phyloP scores from a whole-genome alignment of 2,329 filamentous ascomycete genomes.

The Sporothrix variecibatus region DNA sequence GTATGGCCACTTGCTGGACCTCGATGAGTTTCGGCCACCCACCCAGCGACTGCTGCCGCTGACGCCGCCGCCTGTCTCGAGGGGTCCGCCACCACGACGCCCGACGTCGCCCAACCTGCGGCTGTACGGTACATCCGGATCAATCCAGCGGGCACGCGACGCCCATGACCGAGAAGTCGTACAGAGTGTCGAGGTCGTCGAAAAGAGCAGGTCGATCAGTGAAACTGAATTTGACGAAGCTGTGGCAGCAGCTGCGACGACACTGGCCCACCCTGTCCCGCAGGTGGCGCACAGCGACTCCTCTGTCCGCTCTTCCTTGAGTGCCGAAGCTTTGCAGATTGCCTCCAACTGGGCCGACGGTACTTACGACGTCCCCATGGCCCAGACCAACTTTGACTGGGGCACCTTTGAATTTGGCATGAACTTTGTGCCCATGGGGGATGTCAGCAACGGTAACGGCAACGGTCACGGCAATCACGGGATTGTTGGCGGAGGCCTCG shows the following conservation, averaged over 20 bases:
- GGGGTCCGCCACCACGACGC: neutral
- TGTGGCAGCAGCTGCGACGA: neutral
- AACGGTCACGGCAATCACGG: neutral
- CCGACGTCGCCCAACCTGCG: neutral
- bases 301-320: neutral
- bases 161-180: conserved; percentile 8
- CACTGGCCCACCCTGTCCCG: neutral
- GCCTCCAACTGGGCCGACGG: conserved; percentile 20
- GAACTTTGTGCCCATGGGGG: neutral
- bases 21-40: neutral
- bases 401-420: conserved; percentile 13
- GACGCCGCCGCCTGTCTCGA: neutral
- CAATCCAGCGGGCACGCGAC: conserved; percentile 1
- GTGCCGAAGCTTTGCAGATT: neutral
- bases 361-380: conserved; percentile 21
- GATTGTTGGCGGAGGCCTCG: neutral
- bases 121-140: conserved; percentile 13
- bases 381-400: conserved; percentile 20
- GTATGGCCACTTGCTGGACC: conserved; percentile 15
- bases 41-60: neutral
- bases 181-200: neutral
- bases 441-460: neutral
- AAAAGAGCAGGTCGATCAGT: neutral
- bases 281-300: neutral
- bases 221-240: neutral